Base-by-base conservation (phyloP, 805 yeast genomes). In the Komagataella populi region DNA sequence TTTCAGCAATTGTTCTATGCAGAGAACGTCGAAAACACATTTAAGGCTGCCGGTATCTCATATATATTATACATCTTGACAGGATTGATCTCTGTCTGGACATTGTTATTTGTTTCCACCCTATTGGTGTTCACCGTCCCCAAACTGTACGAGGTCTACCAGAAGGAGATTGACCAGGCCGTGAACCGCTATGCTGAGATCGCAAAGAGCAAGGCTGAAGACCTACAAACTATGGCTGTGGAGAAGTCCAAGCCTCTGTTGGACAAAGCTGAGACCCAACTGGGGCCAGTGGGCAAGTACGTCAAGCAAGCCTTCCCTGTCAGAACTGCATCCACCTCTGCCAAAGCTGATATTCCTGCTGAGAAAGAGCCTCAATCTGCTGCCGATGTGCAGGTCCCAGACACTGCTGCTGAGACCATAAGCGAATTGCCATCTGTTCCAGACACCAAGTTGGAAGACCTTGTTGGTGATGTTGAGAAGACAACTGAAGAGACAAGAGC, bases 101-200 rank as follows among this genome's bases (percentile, higher is more conserved):
- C 84, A 24, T 67, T 89, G 58, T 60, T 81, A 30, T 72, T 84
- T 58, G 63, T 77, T 49, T 65, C 79, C 47, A 80, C 82, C 49
- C 66, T 86, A 49, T 62, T 72, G 18, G 74, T 84, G 14, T 91
- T 91, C 76, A 68, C 95, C 47, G 70, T 78, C 47, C 98, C 98
- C 53, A 78, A 76, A 24, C 61, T 84, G 55, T 91, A 90, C 74
- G 70, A 78, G 59, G 74, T 75, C 58, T 81, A 85, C 77, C 82
- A 87, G 75, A 74, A 74, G 62, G 83, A 86, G 72, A 84, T 90
- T 62, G 89, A 85, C 69, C 77, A 77, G 48, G 75, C 78, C 47
- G 75, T 81, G 46, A 74, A 73, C 50, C 67, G 72, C 49, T 69
- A 65, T 57, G 61, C 71, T 49, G 64, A 71, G 51, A 54, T 75